phyloP scores from a whole-genome alignment of 805 yeast species.

The Starmerella powellii region DNA sequence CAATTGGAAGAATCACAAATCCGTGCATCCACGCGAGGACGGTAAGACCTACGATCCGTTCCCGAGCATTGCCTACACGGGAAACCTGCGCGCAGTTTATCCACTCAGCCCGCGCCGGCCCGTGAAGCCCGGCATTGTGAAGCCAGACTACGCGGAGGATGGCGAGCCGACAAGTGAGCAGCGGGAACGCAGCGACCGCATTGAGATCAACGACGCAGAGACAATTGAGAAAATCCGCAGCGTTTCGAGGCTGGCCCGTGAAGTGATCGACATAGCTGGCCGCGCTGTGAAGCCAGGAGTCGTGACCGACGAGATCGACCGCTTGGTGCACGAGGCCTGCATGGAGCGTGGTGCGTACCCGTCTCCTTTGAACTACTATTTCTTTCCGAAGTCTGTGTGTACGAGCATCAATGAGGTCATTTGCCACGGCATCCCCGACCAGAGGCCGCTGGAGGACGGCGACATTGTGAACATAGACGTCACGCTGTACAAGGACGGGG shows the following conservation, averaged over 20 bases:
- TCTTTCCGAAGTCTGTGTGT: conserved; percentile 85
- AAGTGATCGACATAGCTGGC: conserved; percentile 80
- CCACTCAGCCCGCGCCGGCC: conserved; percentile 64
- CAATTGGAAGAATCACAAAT: conserved; percentile 48
- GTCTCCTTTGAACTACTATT: conserved; percentile 86
- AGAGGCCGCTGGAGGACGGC: conserved; percentile 76
- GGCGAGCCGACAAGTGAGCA: conserved; percentile 77
- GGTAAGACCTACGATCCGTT: conserved; percentile 70
- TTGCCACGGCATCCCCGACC: conserved; percentile 96
- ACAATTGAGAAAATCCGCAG: conserved; percentile 64
- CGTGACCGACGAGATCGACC: conserved; percentile 87
- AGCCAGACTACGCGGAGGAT: conserved; percentile 71
- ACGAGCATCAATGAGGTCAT: conserved; percentile 90
- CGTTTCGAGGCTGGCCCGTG: conserved; percentile 69
- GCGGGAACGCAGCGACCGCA: conserved; percentile 41
- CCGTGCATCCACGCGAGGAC: conserved; percentile 43
- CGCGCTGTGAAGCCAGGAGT: conserved; percentile 73
- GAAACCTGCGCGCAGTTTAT: conserved; percentile 62
- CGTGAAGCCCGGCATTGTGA: conserved; percentile 57
- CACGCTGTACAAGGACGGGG: conserved; percentile 71
- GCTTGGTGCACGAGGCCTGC: conserved; percentile 75
- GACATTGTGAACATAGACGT: conserved; percentile 90
- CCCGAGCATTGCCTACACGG: conserved; percentile 64
- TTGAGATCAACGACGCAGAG: conserved; percentile 50
- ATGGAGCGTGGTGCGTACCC: conserved; percentile 85